Percentiles rank a stretch among this genome's conserved stretches.
These are phyloP conservation scores for Floccularia luteovirens DNA, from an alignment of 768 basidiomycete genomes.

Conservation along the genomic window DNA sequence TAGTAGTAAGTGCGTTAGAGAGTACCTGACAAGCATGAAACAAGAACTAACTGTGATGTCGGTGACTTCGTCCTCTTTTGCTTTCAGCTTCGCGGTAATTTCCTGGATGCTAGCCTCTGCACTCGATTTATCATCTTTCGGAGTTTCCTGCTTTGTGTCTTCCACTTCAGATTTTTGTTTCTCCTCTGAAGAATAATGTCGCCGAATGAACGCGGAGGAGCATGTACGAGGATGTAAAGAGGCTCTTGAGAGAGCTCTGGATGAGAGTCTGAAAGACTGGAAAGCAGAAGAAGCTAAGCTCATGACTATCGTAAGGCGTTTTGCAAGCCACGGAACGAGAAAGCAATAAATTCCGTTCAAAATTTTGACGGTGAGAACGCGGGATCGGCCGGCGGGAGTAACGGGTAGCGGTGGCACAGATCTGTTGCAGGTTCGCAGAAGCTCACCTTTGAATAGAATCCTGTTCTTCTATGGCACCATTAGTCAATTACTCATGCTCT, in stretches of 20 bases:
- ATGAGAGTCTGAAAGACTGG: slow-evolving; percentile 51
- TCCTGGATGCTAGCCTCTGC: slow-evolving; percentile 19
- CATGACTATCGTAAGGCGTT: slow-evolving; percentile 29
- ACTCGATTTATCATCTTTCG: slow-evolving; percentile 14
- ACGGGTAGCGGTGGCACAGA: background rate
- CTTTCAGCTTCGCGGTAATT: slow-evolving; percentile 50
- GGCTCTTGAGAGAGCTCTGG: slow-evolving; percentile 46
- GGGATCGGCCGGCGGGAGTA: slow-evolving; percentile 1
- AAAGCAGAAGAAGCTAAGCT: slow-evolving; percentile 39
- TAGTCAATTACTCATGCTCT: no score
- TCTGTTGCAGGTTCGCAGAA: background rate
- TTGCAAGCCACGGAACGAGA: slow-evolving; percentile 9
- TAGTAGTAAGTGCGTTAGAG: slow-evolving; percentile 20
- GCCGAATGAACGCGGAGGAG: slow-evolving; percentile 21
- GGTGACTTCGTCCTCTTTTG: slow-evolving; percentile 73
- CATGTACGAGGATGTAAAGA: slow-evolving; percentile 32
- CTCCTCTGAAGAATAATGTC: slow-evolving; percentile 54
- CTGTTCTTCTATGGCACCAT: no score
- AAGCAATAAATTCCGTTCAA: slow-evolving; percentile 6
- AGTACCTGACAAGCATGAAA: background rate
- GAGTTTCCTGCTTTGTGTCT: slow-evolving; percentile 17
- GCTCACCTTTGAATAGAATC: no score
- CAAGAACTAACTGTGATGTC: slow-evolving; percentile 66
- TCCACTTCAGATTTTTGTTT: slow-evolving; percentile 15
- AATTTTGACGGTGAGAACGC: background rate